phyloP scores from a whole-genome alignment of 345 rosid species.

The Psidium friedrichsthalianum region DNA sequence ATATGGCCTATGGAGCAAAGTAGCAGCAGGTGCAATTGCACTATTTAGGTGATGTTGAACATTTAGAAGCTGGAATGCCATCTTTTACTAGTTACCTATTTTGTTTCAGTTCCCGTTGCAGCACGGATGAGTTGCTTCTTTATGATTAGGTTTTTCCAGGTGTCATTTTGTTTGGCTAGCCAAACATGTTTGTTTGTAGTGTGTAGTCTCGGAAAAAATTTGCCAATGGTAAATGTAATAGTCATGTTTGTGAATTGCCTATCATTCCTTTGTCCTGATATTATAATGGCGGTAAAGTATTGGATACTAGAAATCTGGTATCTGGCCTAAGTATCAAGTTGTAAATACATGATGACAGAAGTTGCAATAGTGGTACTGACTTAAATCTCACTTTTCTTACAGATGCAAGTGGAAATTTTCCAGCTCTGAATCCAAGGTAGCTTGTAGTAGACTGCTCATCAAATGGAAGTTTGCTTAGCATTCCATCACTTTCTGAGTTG shows the following conservation, averaged over 20 bases:
- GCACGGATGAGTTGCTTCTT: not conserved
- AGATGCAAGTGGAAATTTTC: conserved; percentile 51
- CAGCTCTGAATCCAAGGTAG: conserved; percentile 45
- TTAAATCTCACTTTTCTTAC: conserved; percentile 10
- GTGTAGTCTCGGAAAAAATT: not conserved
- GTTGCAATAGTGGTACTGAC: not conserved
- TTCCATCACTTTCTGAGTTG: not conserved
- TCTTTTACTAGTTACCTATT: not conserved
- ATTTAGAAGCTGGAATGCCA: not conserved
- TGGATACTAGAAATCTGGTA: not conserved
- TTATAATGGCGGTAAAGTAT: not conserved
- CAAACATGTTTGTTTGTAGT: not conserved
- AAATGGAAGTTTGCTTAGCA: not conserved
- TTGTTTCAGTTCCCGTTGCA: not conserved
- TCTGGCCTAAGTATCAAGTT: not conserved
- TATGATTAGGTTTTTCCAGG: not conserved
- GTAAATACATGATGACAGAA: not conserved
- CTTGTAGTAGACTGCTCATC: not conserved
- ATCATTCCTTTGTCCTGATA: not conserved
- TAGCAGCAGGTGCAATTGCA: not conserved
- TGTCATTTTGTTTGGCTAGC: not conserved
- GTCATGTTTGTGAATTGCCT: not conserved
- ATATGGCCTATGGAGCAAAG: not conserved
- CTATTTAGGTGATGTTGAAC: not conserved
- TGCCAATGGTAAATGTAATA: not conserved